Conservation (phyloP, 2,329 filamentous ascomycete genomes). For the Curvularia spicifera region DNA sequence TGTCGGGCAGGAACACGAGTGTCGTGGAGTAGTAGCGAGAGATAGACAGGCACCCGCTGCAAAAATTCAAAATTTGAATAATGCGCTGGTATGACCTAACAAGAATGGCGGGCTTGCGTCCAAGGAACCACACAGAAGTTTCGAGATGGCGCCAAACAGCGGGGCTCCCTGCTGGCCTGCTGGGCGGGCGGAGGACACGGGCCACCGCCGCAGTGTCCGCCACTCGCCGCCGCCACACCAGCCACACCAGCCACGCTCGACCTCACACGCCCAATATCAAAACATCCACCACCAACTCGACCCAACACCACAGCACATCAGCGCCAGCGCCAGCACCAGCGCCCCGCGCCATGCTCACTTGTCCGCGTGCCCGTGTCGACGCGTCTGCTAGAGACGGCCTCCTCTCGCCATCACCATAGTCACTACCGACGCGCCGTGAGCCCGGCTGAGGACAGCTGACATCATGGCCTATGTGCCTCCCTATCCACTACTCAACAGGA, state of each 20-base stretch:
- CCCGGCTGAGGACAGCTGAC: neutral
- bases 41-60: constrained; percentile 11
- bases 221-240: constrained; percentile 1
- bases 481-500: constrained; percentile 59
- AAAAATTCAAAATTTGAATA: constrained; percentile 22
- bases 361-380: constrained; percentile 9
- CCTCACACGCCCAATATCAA: neutral
- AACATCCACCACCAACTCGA: neutral
- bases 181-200: constrained; percentile 10
- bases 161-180: constrained; percentile 19
- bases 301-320: neutral
- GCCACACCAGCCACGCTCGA: neutral
- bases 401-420: constrained; percentile 1
- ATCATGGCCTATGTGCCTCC: constrained; percentile 46
- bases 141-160: constrained; percentile 24
- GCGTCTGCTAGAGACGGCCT: constrained; percentile 4
- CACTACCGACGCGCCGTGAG: neutral
- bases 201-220: neutral
- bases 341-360: constrained; percentile 22
- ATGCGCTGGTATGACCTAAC: constrained; percentile 13
- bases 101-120: constrained; percentile 9
- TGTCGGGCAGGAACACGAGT: constrained; percentile 11
- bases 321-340: neutral
- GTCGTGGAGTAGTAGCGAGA: constrained; percentile 16
- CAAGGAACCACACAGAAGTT: constrained; percentile 29